phyloP scores from a whole-genome alignment of 352 stramenopile species.

The Phytopythium oedochilum region DNA sequence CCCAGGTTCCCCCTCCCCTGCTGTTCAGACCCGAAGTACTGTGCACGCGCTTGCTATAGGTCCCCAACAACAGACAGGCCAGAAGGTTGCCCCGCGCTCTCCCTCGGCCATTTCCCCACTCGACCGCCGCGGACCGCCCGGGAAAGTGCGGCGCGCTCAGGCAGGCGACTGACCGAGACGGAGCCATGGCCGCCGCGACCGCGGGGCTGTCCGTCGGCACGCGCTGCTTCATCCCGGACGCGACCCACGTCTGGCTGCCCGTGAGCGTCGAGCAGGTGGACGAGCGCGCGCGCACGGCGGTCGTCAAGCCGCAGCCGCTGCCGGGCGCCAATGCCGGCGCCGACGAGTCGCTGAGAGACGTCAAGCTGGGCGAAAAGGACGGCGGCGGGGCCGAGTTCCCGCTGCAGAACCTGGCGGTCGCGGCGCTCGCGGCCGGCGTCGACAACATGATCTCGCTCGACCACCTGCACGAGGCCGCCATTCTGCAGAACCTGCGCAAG shows the following conservation, averaged over 20 bases:
- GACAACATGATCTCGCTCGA: conserved; percentile 84
- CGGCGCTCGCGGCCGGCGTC: conserved; percentile 17
- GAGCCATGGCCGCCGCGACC: conserved; percentile 8
- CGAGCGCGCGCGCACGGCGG: conserved; percentile 27
- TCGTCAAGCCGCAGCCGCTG: conserved; percentile 26
- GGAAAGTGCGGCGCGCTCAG: neutral
- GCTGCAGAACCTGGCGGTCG: conserved; percentile 51
- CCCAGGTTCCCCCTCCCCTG: too few relatives aligned
- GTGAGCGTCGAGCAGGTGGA: conserved; percentile 66
- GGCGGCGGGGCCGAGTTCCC: conserved; percentile 33
- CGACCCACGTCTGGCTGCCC: conserved; percentile 59
- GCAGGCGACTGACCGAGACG: too few relatives aligned
- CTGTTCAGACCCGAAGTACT: too few relatives aligned
- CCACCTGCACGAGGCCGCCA: conserved; percentile 88
- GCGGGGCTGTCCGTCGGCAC: conserved; percentile 41
- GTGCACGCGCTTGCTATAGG: too few relatives aligned
- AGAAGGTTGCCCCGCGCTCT: too few relatives aligned
- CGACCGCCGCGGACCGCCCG: neutral
- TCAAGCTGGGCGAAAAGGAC: conserved; percentile 33
- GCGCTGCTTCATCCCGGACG: conserved; percentile 73
- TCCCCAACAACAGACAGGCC: too few relatives aligned
- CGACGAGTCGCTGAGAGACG: conserved; percentile 17
- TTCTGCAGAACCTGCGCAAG: conserved; percentile 86
- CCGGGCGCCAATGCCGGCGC: conserved; percentile 19
- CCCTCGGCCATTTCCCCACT: too few relatives aligned